Evolutionary conservation across 2,329 filamentous ascomycete genomes (phyloP).

Genomic region (Verticillium tricorpus): DNA sequence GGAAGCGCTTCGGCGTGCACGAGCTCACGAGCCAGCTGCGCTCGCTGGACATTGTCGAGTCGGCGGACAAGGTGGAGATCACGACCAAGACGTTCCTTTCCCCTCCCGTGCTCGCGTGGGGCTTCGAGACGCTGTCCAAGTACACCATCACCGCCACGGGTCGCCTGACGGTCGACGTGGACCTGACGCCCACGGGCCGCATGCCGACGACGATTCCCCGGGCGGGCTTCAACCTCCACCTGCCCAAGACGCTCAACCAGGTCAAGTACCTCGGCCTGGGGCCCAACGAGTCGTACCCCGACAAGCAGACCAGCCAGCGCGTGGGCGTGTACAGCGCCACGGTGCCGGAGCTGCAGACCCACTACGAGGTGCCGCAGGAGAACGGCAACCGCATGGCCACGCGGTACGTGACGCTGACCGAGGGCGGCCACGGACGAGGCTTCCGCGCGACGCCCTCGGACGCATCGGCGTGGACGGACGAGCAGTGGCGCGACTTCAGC

Average conservation of each 20-base stretch:
- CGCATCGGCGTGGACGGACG: conserved; percentile 26
- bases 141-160: conserved; percentile 48
- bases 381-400: conserved; percentile 59
- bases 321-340: conserved; percentile 42
- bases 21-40: conserved; percentile 41
- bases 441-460: conserved; percentile 21
- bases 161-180: conserved; percentile 38
- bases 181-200: conserved; percentile 39
- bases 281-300: conserved; percentile 59
- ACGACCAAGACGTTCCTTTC: conserved; percentile 44
- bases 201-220: conserved; percentile 54
- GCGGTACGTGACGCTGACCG: conserved; percentile 45
- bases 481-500: conserved; percentile 34
- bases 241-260: conserved; percentile 39
- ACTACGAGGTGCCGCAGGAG: conserved; percentile 66
- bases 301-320: conserved; percentile 53
- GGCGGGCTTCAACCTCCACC: conserved; percentile 53
- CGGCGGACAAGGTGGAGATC: conserved; percentile 28
- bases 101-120: conserved; percentile 60
- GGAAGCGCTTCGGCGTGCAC: conserved; percentile 48
- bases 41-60: conserved; percentile 25
- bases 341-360: conserved; percentile 47
- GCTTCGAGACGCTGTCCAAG: conserved; percentile 39
- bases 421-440: conserved; percentile 19
- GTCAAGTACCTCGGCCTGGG: conserved; percentile 60